Evolutionary conservation across 2,329 filamentous ascomycete species (phyloP).

Genomic region (Aureobasidium leucospermi): DNA sequence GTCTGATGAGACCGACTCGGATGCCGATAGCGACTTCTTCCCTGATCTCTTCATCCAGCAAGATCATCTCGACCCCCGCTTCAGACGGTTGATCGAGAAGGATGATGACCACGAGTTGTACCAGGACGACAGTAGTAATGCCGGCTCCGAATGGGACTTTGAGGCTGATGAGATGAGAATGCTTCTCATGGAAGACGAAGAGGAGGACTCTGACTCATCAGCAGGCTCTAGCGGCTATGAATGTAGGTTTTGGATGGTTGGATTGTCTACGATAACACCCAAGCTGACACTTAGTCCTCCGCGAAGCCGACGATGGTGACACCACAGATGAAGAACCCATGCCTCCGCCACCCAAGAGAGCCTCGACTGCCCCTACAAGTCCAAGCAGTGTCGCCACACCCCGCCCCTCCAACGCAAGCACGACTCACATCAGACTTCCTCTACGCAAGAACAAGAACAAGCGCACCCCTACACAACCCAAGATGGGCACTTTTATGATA

Average conservation of each 20-base stretch:
- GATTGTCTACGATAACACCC: neutral
- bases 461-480: conserved; percentile 14
- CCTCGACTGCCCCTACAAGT: conserved; percentile 4
- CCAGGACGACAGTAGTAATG: conserved; percentile 22
- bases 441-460: conserved; percentile 15
- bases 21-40: conserved; percentile 26
- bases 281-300: conserved; percentile 18
- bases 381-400: conserved; percentile 11
- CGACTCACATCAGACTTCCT: neutral
- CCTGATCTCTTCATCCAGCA: conserved; percentile 29
- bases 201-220: conserved; percentile 24
- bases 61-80: conserved; percentile 20
- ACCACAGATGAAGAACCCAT: conserved; percentile 27
- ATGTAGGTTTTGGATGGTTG: conserved; percentile 22
- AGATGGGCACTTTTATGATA: conserved; percentile 22
- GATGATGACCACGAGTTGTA: conserved; percentile 23
- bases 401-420: neutral
- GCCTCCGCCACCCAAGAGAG: conserved; percentile 11
- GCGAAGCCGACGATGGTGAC: conserved; percentile 29
- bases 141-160: conserved; percentile 28
- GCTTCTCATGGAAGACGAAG: conserved; percentile 25
- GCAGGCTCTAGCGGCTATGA: conserved; percentile 24
- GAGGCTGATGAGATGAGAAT: conserved; percentile 26
- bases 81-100: conserved; percentile 20
- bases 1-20: conserved; percentile 23